A percentile compares a stretch with the other conserved stretches of the same genome.
Conservation (phyloP, 225 moss, liverwort and hornwort species). For the Neckera pumila region DNA sequence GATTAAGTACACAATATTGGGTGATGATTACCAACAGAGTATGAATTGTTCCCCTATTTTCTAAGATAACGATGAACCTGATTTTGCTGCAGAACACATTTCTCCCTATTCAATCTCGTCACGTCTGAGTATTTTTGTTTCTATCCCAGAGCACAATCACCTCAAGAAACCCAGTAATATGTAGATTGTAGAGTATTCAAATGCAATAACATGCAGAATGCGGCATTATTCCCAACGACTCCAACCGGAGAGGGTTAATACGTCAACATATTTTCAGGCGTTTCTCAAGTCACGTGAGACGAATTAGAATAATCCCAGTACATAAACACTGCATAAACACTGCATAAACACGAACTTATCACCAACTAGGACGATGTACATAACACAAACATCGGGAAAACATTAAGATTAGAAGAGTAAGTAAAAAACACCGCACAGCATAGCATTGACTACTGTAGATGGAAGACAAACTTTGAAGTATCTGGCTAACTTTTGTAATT, state of each 20-base stretch:
- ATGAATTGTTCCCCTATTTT: too few species aligned
- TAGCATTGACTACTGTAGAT: not conserved
- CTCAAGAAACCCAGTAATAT: not conserved
- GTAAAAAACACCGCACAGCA: not conserved
- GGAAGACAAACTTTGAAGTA: not conserved
- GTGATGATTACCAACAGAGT: too few species aligned
- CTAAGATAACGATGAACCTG: too few species aligned
- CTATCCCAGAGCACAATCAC: not conserved
- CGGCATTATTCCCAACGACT: not conserved
- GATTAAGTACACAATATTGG: fast-evolving
- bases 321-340: not conserved
- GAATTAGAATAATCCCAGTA: too few species aligned
- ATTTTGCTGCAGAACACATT: too few species aligned
- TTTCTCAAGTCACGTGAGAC: not conserved
- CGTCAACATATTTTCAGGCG: not conserved
- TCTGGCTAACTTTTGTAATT: not conserved
- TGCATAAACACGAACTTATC: not conserved
- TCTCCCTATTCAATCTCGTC: too few species aligned
- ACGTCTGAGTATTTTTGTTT: too few species aligned
- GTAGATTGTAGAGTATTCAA: too few species aligned
- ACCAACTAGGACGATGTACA: not conserved
- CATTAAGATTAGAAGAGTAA: not conserved
- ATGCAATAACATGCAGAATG: too few species aligned
- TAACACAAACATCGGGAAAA: not conserved
- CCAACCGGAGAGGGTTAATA: too few species aligned